A percentile compares a stretch with the other conserved stretches of the same genome.
Evolutionary conservation across 2,329 filamentous ascomycete genomes (phyloP).

Genomic region (Neofusicoccum kwambonambiense): DNA sequence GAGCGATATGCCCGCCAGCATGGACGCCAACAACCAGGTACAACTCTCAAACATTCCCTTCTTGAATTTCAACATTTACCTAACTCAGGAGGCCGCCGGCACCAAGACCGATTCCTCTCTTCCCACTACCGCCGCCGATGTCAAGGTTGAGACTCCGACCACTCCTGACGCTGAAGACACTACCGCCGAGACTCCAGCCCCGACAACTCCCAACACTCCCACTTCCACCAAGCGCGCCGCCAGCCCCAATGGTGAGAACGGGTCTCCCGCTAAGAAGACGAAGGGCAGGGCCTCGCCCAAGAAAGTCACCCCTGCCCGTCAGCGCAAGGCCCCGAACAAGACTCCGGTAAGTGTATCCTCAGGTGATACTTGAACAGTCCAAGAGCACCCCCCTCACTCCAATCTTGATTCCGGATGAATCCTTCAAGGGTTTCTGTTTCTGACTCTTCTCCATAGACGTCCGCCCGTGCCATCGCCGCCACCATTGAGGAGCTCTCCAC

Average conservation of each 20-base stretch:
- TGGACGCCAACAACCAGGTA: neutral
- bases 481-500: conserved; percentile 16
- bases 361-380: too few species aligned
- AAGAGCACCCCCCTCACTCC: neutral
- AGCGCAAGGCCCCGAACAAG: conserved; percentile 12
- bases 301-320: neutral
- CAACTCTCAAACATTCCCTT: too few species aligned
- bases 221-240: neutral
- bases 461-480: conserved; percentile 16
- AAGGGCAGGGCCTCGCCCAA: conserved; percentile 5
- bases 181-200: neutral
- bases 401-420: neutral
- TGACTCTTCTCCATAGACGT: neutral
- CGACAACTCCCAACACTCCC: neutral
- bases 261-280: neutral
- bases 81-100: neutral
- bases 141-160: neutral
- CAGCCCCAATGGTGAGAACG: neutral
- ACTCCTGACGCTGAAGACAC: neutral
- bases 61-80: neutral
- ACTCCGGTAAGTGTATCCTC: neutral
- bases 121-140: neutral
- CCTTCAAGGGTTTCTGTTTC: too few species aligned
- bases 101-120: neutral
- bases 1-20: neutral